A percentile compares a stretch with the other conserved stretches of the same genome.
Conservation (phyloP, 2,329 filamentous ascomycete genomes). For the Exophiala sideris region DNA sequence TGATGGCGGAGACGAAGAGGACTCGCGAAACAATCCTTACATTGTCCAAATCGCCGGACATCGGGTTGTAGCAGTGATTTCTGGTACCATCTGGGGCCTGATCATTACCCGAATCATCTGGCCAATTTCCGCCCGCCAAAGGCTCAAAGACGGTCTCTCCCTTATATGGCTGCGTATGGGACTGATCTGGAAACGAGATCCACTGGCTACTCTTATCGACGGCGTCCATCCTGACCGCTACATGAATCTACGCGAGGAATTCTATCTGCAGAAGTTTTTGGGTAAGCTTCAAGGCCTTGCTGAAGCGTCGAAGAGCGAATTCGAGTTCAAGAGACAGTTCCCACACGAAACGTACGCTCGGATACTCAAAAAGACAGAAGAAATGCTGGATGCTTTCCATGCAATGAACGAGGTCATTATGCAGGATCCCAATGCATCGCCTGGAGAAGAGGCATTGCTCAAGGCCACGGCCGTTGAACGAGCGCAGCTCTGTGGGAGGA, state of each 20-base stretch:
- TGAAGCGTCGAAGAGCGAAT: constrained; percentile 73
- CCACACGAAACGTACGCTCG: constrained; percentile 68
- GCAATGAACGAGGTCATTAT: constrained; percentile 91
- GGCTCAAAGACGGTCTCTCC: constrained; percentile 84
- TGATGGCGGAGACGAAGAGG: constrained; percentile 77
- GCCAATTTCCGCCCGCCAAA: constrained; percentile 85
- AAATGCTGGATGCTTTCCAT: constrained; percentile 89
- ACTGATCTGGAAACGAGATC: constrained; percentile 92
- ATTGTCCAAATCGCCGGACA: constrained; percentile 87
- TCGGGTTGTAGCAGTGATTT: constrained; percentile 78
- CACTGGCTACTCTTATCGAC: constrained; percentile 68
- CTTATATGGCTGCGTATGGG: constrained; percentile 94
- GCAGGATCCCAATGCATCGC: constrained; percentile 70
- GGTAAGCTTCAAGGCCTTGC: constrained; percentile 71
- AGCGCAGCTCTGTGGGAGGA: constrained; percentile 75
- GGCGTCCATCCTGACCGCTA: constrained; percentile 62
- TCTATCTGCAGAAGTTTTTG: constrained; percentile 76
- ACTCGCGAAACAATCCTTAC: constrained; percentile 76
- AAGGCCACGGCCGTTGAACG: constrained; percentile 76
- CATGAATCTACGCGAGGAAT: constrained; percentile 83
- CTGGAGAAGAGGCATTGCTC: constrained; percentile 77
- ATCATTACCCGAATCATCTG: constrained; percentile 85
- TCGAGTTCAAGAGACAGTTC: constrained; percentile 84
- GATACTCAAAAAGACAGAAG: constrained; percentile 74
- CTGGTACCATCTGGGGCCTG: constrained; percentile 87